Evolutionary conservation across 2,329 filamentous ascomycete species (phyloP), one percentile per base, ranked within the genome.

Genomic region (Rhexocercosporidium sp.): DNA sequence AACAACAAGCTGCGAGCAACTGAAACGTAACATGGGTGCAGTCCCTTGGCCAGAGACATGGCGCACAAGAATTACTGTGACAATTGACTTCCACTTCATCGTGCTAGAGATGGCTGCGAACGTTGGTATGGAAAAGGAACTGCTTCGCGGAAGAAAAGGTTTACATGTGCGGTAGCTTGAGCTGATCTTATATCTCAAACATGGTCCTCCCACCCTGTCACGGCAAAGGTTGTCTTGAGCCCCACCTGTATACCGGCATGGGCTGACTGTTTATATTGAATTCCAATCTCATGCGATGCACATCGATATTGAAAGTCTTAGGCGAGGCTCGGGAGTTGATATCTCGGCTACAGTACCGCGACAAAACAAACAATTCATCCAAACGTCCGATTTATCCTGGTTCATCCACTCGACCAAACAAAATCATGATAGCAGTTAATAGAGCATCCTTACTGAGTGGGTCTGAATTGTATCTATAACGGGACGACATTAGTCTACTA

Each of bases 1-100:
- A 41, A 69, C 62, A 20, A 67, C 65, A 37, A 69, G 68, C 22
- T 69, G 68, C 22, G 68, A 69, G 49, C 68, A 69, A 25, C 49
- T 62, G 59, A 69, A 69, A 39, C 68, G 68, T 20, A 69, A 18
- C 68, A 69, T 69, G 31, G 67, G 67, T 16, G 67, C 22, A 11
- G 59, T 63, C 31, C 27, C 62, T 56, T 69, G 67, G 29, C 62
- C 47, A 31, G 46, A 67, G 25, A 31, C 57, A 63, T 67, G 20
- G 31, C 60, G 47, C 46, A 64, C 53, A 14, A 69, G 59, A 59
- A 67, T 44, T 22, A 59, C 25, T 47, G 64, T n/a, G 31, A 47
- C 27, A 37, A 65, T 14, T 29, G 46, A 29, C 18, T 64, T 69
- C 65, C 67, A 67, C 51, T 65, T 51, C 67, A 69, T 69, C 39